These are phyloP conservation scores for Penicillium frequentans DNA, from an alignment of 2,329 filamentous ascomycete species.

Conservation along the genomic window DNA sequence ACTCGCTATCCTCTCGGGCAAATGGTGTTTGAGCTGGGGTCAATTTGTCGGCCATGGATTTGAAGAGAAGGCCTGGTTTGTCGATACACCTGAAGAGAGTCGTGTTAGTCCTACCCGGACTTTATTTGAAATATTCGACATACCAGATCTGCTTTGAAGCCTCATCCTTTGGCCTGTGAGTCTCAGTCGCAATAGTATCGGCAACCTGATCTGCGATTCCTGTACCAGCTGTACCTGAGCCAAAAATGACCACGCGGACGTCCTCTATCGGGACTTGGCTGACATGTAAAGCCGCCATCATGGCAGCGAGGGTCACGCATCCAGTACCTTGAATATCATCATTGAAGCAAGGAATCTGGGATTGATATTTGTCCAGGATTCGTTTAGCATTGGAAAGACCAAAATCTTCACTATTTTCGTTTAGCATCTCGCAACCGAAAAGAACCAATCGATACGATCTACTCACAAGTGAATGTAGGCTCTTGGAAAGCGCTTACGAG, in stretches of 20 bases:
- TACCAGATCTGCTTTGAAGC: conserved; percentile 78
- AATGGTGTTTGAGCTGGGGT: conserved; percentile 68
- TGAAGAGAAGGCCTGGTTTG: conserved; percentile 73
- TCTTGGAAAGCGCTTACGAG: conserved; percentile 69
- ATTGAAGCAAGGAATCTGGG: conserved; percentile 80
- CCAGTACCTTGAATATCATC: conserved; percentile 90
- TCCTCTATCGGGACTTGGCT: conserved; percentile 66
- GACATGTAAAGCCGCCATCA: conserved; percentile 73
- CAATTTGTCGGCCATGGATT: conserved; percentile 59
- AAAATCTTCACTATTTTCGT: conserved; percentile 66
- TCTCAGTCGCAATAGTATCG: conserved; percentile 73
- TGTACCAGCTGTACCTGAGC: conserved; percentile 76
- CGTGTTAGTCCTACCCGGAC: not conserved
- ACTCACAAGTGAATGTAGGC: conserved; percentile 77
- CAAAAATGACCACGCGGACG: conserved; percentile 72
- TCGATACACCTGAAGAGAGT: conserved; percentile 64
- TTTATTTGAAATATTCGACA: not conserved
- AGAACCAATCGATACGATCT: not conserved
- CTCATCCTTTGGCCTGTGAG: conserved; percentile 67
- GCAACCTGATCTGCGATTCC: conserved; percentile 84
- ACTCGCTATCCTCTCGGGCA: conserved; percentile 64
- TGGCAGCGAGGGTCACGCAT: conserved; percentile 79
- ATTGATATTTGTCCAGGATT: conserved; percentile 73
- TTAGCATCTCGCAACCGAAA: not conserved
- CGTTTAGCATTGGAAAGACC: conserved; percentile 73